phyloP scores from a whole-genome alignment of 73 alveolate genomes.

The Paramecium primaurelia region DNA sequence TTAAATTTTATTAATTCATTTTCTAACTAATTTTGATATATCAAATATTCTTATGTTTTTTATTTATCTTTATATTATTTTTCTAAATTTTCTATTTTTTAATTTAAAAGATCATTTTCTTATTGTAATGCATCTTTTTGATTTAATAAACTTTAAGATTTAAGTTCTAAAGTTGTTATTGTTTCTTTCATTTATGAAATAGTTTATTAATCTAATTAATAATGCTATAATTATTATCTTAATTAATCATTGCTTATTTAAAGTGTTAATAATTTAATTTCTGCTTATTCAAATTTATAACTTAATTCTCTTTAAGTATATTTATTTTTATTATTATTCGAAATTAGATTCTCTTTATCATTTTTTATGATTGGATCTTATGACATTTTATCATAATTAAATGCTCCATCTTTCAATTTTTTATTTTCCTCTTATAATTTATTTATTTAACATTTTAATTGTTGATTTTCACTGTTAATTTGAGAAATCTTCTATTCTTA shows the following conservation, averaged over 20 bases:
- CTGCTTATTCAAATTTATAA: slow-evolving; percentile 32
- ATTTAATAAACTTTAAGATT: not conserved
- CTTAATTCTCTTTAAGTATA: not conserved
- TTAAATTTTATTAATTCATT: not conserved
- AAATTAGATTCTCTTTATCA: not conserved
- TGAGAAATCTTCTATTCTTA: not conserved
- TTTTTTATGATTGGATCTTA: not conserved
- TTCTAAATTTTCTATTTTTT: not conserved
- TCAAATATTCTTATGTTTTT: not conserved
- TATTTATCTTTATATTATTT: not conserved
- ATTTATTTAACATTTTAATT: not conserved
- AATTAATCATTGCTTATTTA: not conserved
- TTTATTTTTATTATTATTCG: not conserved
- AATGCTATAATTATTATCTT: not conserved
- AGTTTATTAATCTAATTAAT: not conserved
- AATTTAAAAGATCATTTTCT: not conserved
- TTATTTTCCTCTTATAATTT: not conserved
- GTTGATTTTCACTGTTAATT: not conserved
- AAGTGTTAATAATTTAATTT: not conserved
- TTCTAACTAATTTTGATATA: not conserved
- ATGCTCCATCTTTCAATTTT: not conserved
- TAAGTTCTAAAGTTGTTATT: not conserved
- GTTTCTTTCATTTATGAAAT: not conserved
- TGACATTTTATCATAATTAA: not conserved
- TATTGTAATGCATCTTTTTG: not conserved